Evolutionary conservation across 257 asterid genomes (phyloP).

Genomic region (Scutellaria minor): DNA sequence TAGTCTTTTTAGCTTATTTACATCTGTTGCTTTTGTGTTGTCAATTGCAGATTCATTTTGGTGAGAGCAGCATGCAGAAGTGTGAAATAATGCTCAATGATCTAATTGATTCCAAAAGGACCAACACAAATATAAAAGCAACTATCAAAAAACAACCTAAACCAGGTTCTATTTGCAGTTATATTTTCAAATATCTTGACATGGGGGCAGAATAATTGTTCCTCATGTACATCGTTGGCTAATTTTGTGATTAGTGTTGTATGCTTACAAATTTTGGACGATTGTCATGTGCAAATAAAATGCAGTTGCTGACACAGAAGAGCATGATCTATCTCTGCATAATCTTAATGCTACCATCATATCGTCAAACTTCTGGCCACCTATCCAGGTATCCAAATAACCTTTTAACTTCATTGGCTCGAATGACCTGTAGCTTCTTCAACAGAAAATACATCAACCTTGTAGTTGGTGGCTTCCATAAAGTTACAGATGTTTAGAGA

Average conservation of each 20-base stretch:
- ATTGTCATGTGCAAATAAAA: conserved; percentile 31
- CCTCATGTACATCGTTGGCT: neutral
- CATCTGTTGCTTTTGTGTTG: conserved; percentile 32
- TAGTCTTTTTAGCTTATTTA: conserved; percentile 30
- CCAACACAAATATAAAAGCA: conserved; percentile 85
- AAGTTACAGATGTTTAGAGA: conserved; percentile 8
- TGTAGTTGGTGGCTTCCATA: conserved; percentile 12
- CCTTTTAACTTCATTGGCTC: conserved; percentile 27
- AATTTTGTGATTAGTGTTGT: conserved; percentile 19
- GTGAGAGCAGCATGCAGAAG: conserved; percentile 97
- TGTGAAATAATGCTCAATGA: conserved; percentile 99
- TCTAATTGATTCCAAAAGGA: conserved; percentile 92
- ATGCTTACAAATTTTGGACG: conserved; percentile 24
- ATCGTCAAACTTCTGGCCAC: conserved; percentile 98
- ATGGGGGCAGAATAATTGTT: conserved; percentile 21
- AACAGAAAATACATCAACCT: neutral
- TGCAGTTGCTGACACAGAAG: conserved; percentile 55
- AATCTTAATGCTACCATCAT: conserved; percentile 81
- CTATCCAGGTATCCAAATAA: conserved; percentile 81
- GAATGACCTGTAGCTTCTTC: conserved; percentile 20
- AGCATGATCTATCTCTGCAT: conserved; percentile 65
- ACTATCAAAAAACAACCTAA: conserved; percentile 62
- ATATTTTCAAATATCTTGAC: conserved; percentile 28
- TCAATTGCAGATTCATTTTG: conserved; percentile 87
- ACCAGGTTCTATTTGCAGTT: conserved; percentile 52